phyloP scores from a whole-genome alignment of 805 yeast genomes.

The Kurtzmaniella cleridarum region DNA sequence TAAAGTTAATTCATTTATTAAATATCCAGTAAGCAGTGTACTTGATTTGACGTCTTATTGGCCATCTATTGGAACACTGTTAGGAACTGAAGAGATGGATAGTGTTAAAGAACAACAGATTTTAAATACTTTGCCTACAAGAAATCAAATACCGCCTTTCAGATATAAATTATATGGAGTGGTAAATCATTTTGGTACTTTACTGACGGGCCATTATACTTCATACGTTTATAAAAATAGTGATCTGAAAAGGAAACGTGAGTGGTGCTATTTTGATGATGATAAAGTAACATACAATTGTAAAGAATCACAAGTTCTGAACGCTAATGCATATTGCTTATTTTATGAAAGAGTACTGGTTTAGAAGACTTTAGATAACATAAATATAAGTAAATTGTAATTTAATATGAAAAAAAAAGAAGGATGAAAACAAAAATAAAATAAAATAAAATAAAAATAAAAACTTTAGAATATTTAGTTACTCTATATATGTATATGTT shows the following conservation, averaged over 20 bases:
- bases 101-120: conserved; percentile 40
- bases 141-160: conserved; percentile 81
- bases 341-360: conserved; percentile 54
- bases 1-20: conserved; percentile 61
- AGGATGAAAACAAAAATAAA: too few relatives aligned
- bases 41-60: conserved; percentile 68
- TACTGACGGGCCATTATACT: conserved; percentile 87
- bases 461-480: too few relatives aligned
- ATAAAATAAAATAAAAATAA: not conserved
- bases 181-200: conserved; percentile 76
- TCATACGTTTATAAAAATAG: conserved; percentile 61
- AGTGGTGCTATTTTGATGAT: conserved; percentile 86
- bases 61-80: conserved; percentile 46
- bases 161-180: conserved; percentile 73
- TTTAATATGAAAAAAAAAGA: not conserved
- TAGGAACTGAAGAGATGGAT: conserved; percentile 20
- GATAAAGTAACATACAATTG: conserved; percentile 54
- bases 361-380: not conserved
- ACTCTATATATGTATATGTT: not conserved
- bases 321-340: conserved; percentile 75
- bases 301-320: conserved; percentile 49
- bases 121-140: conserved; percentile 46
- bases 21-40: conserved; percentile 52
- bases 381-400: not conserved
- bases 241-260: conserved; percentile 37